A percentile compares a stretch with the other conserved stretches of the same genome.
Evolutionary conservation across 225 moss, liverwort and hornwort species (phyloP).

Genomic region (Neckera pumila): DNA sequence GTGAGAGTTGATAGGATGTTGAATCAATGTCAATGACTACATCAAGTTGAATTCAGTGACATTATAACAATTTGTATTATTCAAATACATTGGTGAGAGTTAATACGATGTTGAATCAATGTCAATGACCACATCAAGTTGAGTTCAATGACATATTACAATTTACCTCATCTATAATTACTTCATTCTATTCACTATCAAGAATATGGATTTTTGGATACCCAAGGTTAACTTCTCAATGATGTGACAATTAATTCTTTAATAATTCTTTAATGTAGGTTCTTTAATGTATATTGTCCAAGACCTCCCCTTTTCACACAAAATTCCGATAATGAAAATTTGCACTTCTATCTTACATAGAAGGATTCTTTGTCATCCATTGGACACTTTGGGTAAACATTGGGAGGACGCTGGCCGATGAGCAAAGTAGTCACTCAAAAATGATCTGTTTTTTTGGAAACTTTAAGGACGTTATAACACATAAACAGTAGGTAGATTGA

Average conservation of each 20-base stretch:
- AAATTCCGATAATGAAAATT: not conserved
- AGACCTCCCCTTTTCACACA: not conserved
- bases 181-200: not conserved
- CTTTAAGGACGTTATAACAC: no score
- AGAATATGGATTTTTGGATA: not conserved
- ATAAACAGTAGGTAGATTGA: not conserved
- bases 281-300: no score
- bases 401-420: not conserved
- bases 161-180: not conserved
- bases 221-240: not conserved
- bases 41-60: no score
- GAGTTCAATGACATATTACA: not conserved
- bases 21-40: no score
- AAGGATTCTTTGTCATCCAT: not conserved
- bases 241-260: not conserved
- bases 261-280: no score
- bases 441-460: no score
- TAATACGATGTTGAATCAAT: no score
- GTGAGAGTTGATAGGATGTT: no score
- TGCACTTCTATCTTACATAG: not conserved
- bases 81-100: no score
- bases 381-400: not conserved
- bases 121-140: no score
- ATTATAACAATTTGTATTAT: no score
- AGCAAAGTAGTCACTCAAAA: not conserved